Evolutionary conservation across 2,329 filamentous ascomycete genomes (phyloP), one percentile per base, ranked within the genome.

Genomic region (Trichoderma cornu-damae): DNA sequence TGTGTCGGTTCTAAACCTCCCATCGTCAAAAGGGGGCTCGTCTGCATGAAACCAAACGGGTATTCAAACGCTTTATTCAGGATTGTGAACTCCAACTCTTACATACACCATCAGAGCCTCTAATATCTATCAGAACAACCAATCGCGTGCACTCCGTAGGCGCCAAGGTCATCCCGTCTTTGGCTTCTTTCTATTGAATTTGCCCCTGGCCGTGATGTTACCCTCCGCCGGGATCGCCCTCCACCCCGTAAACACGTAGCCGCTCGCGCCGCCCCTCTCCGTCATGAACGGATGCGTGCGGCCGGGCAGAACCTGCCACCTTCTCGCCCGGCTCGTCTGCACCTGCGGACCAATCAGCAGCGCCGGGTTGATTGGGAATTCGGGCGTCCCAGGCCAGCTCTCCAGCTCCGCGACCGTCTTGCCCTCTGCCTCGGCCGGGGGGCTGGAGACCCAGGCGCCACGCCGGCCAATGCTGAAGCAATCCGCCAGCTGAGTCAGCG

Each of bases 251-350:
- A 97, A 91, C 3, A 99, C 70, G 70, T 90, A 99, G 0, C 94
- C 94, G 68, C 97, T 93, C 0, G 90, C 85, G 0, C 93, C 93
- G 18, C 94, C 94, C 38, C 83, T 81, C 35, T 85, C 85, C 59
- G 89, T 96, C 94, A 99, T 99, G 56, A 95, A 73, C 6, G 94
- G 94, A 74, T 99, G 94, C 52, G 94, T 97, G 54, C 94, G 78
- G 0, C 90, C 89, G 0, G 94, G 94, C 46, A 99, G 72, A 2
- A 96, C 92, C 75, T 99, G 94, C 89, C 90, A 97, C 53, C 83
- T 79, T 61, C 88, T 80, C 4, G 88, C 86, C 12, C 90, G 80
- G 47, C 87, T 89, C 2, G 86, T 94, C 74, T 97, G 92, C 53
- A 99, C 78, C 11, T 81, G 84, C 1, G 90, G 85, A 0, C 87